Evolutionary conservation across 495 filamentous ascomycete genomes (phyloP), one percentile per base, ranked within the genome.

Genomic region (Opeltia flavorubescens): DNA sequence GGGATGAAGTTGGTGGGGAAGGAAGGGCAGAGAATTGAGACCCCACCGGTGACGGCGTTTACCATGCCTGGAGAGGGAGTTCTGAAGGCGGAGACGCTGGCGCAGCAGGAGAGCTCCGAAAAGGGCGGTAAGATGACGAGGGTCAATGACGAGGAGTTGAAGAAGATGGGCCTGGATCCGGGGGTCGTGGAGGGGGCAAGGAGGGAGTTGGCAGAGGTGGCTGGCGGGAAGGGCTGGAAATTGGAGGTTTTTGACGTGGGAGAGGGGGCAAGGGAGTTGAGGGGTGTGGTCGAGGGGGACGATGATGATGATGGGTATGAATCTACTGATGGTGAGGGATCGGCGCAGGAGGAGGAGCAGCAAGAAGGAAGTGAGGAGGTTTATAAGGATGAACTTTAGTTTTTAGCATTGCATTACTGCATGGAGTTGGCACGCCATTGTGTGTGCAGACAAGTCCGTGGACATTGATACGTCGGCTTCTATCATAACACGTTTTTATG

Each of bases 131-230:
- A 74, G 54, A 56, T 78, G 31, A 53, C 71, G 24, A 59, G 63
- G 33, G 52, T 81, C 47, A 69, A 66, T 7, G 70, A 74, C 31
- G 74, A 82, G 31, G 76, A 82, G 29, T 56, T 94, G 40, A 73
- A 76, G 55, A 77, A 81, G 53, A 63, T 84, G 49, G 75, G 81
- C 18, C 63, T 94, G n/a, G 76, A 82, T 50, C 73, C 75, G 6
- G 70, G 81, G 44, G 68, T 74, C 46, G 62, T 91, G 2, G 80
- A 87, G 45, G 65, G 70, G 47, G 63, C 87, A 48, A 72, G 68
- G 54, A 69, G 77, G 48, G 66, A 82, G 57, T 59, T 65, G 49
- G 66, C 63, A 51, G 61, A 62, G 40, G 44, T 63, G 54, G 61
- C 64, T 9, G 46, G 61, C 17, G 68, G 66, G 28, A 69, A 66